A percentile compares a stretch with the other conserved stretches of the same genome.
Conservation (phyloP, 306 rosid genomes). For the Parietaria judaica region DNA sequence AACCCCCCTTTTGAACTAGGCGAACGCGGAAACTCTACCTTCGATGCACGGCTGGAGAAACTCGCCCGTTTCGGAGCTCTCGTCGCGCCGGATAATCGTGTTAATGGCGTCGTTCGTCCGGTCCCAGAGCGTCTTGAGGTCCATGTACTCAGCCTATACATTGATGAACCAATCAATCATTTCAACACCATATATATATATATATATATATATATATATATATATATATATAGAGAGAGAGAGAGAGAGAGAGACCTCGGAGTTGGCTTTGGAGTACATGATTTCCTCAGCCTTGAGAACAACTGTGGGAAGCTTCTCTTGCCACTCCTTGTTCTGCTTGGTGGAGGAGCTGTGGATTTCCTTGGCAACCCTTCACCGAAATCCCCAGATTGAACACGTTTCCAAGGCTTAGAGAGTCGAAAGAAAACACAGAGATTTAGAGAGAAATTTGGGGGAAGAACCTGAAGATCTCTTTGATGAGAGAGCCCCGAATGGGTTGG, state of each 20-base stretch:
- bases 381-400: constrained; percentile 6
- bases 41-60: constrained; percentile 80
- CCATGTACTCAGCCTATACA: constrained; percentile 64
- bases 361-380: constrained; percentile 40
- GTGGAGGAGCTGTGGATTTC: constrained; percentile 53
- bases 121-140: constrained; percentile 52
- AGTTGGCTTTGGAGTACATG: constrained; percentile 76
- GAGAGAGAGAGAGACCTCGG: constrained; percentile 38
- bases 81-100: constrained; percentile 55
- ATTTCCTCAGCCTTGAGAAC: constrained; percentile 71
- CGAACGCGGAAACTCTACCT: constrained; percentile 32
- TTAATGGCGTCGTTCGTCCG: constrained; percentile 62
- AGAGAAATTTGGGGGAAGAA: constrained; percentile 5
- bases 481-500: constrained; percentile 73
- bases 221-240: not conserved
- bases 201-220: not conserved
- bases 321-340: constrained; percentile 74
- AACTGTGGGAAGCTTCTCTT: constrained; percentile 74
- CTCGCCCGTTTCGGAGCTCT: constrained; percentile 47
- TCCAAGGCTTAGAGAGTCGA: not conserved
- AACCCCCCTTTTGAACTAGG: no score
- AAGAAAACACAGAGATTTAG: not conserved
- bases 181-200: not conserved
- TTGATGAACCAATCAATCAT: not conserved
- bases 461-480: constrained; percentile 85